Conservation (phyloP, 2,329 filamentous ascomycete species). For the Magnaporthiopsis rhizophila region DNA sequence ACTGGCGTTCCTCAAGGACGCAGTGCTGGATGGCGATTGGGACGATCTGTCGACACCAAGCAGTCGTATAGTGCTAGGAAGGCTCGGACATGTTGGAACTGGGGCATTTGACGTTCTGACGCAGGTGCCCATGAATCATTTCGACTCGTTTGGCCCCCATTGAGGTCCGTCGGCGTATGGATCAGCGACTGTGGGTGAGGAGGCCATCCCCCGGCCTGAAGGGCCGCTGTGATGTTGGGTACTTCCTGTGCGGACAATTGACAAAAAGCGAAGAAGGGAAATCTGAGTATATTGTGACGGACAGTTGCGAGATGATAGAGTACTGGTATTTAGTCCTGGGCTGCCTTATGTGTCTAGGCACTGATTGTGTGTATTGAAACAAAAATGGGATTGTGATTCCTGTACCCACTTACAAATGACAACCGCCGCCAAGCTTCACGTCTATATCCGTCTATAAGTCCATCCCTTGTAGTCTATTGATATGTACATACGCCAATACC, state of each 20-base stretch:
- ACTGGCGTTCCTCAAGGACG: constrained; percentile 85
- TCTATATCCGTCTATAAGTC: no score
- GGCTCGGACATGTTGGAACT: constrained; percentile 75
- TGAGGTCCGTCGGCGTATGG: constrained; percentile 10
- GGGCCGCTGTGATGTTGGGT: no score
- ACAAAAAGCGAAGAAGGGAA: no score
- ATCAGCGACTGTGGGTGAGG: no score
- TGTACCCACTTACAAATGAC: neutral
- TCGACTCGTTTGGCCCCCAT: constrained; percentile 18
- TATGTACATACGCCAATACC: neutral
- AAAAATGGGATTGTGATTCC: neutral
- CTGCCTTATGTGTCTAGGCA: no score
- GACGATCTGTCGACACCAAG: constrained; percentile 83
- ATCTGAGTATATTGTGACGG: no score
- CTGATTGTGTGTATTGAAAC: no score
- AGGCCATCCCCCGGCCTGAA: no score
- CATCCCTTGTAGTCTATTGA: neutral
- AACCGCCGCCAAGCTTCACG: neutral
- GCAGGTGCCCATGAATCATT: constrained; percentile 44
- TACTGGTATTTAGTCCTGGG: no score
- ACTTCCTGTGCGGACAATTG: no score
- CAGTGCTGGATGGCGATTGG: constrained; percentile 81
- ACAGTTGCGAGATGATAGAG: no score
- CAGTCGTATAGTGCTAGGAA: constrained; percentile 80
- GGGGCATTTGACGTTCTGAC: constrained; percentile 85